A percentile compares a stretch with the other conserved stretches of the same genome.
phyloP scores from a whole-genome alignment of 2,329 filamentous ascomycete species.

The Stenocarpella maydis region DNA sequence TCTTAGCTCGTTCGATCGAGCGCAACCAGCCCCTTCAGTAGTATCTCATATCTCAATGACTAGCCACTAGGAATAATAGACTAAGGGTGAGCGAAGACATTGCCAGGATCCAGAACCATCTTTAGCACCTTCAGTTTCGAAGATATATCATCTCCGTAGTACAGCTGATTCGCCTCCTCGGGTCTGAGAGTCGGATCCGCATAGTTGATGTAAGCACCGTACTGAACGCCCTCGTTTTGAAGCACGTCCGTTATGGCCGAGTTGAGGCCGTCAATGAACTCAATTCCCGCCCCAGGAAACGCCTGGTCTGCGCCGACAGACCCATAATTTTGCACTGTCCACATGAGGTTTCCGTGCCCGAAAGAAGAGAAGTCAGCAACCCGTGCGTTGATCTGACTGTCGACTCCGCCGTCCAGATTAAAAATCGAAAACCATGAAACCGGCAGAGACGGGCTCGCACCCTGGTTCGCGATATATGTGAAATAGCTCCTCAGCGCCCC shows the following conservation, averaged over 20 bases:
- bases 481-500: neutral
- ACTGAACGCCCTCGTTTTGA: neutral
- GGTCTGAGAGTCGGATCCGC: neutral
- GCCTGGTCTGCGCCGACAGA: neutral
- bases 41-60: neutral
- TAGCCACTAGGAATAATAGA: neutral
- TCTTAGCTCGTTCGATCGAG: no score
- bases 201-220: constrained; percentile 11
- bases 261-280: neutral
- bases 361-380: neutral
- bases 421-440: constrained; percentile 1
- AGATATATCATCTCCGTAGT: neutral
- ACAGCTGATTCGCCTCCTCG: constrained; percentile 2
- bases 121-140: neutral
- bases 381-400: constrained; percentile 4
- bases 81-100: constrained; percentile 7
- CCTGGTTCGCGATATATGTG: neutral
- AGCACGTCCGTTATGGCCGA: neutral
- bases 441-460: neutral
- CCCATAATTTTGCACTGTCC: constrained; percentile 17
- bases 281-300: constrained; percentile 38
- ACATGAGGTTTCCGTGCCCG: neutral
- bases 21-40: no score
- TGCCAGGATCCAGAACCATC: neutral
- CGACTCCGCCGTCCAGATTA: constrained; percentile 3